These are phyloP conservation scores for Fragaria nilgerrensis DNA, from an alignment of 306 rosid genomes.

Conservation along the genomic window DNA sequence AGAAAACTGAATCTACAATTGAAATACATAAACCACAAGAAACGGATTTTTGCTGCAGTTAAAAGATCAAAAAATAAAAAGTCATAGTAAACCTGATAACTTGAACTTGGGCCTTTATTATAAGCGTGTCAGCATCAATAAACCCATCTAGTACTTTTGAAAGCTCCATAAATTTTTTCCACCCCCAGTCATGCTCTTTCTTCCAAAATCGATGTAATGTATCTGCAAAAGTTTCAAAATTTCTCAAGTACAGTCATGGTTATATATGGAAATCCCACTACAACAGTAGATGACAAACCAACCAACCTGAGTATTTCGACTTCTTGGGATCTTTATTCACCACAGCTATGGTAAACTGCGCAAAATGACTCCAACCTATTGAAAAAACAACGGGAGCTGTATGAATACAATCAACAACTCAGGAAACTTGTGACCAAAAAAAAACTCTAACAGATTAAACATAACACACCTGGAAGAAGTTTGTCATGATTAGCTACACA, in stretches of 20 bases:
- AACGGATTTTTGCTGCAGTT: neutral
- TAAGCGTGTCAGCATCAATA: constrained; percentile 86
- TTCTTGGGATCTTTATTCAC: constrained; percentile 94
- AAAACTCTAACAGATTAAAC: constrained; percentile 1
- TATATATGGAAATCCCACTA: constrained; percentile 21
- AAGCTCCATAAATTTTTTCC: constrained; percentile 99
- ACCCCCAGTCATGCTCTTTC: constrained; percentile 99
- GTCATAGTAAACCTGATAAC: constrained; percentile 73
- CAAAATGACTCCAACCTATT: constrained; percentile 97
- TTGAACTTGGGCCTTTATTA: constrained; percentile 99
- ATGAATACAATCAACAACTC: constrained; percentile 20
- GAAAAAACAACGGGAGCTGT: constrained; percentile 17
- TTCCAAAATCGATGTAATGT: constrained; percentile 99
- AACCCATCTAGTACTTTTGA: constrained; percentile 95
- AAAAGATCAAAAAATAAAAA: neutral
- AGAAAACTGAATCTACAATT: neutral
- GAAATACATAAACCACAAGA: neutral
- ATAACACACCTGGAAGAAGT: constrained; percentile 87
- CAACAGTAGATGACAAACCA: constrained; percentile 18
- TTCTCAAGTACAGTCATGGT: constrained; percentile 13
- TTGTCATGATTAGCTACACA: constrained; percentile 98
- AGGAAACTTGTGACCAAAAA: constrained; percentile 20
- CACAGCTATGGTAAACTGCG: constrained; percentile 95
- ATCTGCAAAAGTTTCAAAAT: constrained; percentile 49
- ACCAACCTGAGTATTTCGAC: constrained; percentile 93